Evolutionary conservation across 352 stramenopile genomes (phyloP), one percentile per base, ranked within the genome.

Genomic region (Phytophthora agathidicida): DNA sequence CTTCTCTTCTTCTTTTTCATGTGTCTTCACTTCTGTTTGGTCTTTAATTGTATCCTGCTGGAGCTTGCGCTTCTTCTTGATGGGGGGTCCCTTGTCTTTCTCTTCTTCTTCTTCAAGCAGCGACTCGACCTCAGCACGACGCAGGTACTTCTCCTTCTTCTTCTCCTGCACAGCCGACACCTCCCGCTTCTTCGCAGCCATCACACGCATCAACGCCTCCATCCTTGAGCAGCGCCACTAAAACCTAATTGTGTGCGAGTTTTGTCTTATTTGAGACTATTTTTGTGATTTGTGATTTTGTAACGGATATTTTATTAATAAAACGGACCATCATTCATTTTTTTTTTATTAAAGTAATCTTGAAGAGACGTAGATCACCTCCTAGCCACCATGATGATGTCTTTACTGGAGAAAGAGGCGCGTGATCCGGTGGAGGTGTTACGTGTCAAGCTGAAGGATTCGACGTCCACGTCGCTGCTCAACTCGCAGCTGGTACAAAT

Each of bases 121-220:
- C 19, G 73, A 69, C 65, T 96, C 87, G 16, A 93, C 80, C 30
- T 96, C 87, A 0, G 62, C 68, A 10, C 83, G 82, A 20, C 87
- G 81, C 48, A 94, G 31, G 60, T 94, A 96, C 64, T 96, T 96
- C 45, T 89, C 73, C 48, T 78, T 85, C 51, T 71, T 73, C 54
- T 88, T 88, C 55, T 86, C 63, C 36, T 80, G 61, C 35, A 91
- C 57, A 19, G 52, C 58, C 44, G 77, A 81, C n/a, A 86, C 44
- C 65, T 92, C 81, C 49, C 70, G 85, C 71, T 94, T 94, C 79
- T 93, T 93, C 9, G 85, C 75, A 33, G 78, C 82, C 81, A 94
- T 86, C 59, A 91, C 81, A 4, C 58, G 65, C 75, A 88, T 60
- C 22, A 94, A 50, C 31, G 78, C 78, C 7, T 94, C 85, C 85